Evolutionary conservation across 345 rosid genomes (phyloP).

Genomic region (Durio zibethinus): DNA sequence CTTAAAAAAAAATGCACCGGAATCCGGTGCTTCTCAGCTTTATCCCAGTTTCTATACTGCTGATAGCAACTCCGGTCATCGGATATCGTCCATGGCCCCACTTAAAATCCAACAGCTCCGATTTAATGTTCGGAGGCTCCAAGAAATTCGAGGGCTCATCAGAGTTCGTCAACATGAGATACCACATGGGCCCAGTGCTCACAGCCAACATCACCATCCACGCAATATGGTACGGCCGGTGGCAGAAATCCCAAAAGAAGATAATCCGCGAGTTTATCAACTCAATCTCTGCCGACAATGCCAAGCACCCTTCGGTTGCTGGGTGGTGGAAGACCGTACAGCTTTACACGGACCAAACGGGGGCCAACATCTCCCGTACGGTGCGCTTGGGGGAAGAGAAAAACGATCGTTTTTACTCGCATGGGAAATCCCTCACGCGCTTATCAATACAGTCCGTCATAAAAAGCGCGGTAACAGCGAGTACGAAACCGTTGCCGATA

Average conservation of each 20-base stretch:
- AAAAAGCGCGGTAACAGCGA: constrained; percentile 66
- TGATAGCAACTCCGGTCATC: constrained; percentile 19
- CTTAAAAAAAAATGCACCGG: constrained; percentile 18
- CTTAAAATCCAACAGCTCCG: constrained; percentile 46
- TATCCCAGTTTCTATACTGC: constrained; percentile 31
- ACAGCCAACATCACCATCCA: constrained; percentile 83
- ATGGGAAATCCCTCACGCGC: constrained; percentile 81
- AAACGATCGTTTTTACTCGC: constrained; percentile 88
- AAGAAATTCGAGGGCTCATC: constrained; percentile 96
- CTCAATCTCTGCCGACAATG: constrained; percentile 60
- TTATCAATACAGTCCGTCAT: constrained; percentile 83
- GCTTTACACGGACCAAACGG: constrained; percentile 86
- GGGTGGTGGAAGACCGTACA: constrained; percentile 96
- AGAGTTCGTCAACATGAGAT: constrained; percentile 69
- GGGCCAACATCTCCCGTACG: constrained; percentile 52
- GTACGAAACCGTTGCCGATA: constrained; percentile 61
- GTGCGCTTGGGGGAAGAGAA: constrained; percentile 71
- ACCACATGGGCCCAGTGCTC: constrained; percentile 96
- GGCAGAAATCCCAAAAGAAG: constrained; percentile 69
- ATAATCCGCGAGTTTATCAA: constrained; percentile 80
- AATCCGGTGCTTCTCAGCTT: constrained; percentile 33
- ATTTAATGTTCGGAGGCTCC: constrained; percentile 43
- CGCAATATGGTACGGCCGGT: constrained; percentile 90
- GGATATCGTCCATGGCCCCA: constrained; percentile 85
- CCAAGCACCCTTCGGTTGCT: constrained; percentile 67